Percentiles rank a stretch among this genome's conserved stretches.
Conservation (phyloP, 352 stramenopile species). For the Pythium oligandrum region DNA sequence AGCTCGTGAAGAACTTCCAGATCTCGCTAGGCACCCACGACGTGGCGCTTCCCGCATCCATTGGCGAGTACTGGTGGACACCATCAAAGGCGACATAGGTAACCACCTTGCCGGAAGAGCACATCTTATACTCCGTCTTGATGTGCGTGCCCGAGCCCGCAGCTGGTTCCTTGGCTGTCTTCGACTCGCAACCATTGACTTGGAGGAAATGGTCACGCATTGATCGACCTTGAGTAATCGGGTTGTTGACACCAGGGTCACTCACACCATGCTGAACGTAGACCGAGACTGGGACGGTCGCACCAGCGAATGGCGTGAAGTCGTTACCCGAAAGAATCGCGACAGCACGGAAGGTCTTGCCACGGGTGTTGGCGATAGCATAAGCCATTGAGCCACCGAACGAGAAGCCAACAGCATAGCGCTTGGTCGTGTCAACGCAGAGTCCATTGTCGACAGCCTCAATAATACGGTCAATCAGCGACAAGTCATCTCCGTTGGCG, state of each 20-base stretch:
- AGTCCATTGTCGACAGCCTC: slow-evolving; percentile 16
- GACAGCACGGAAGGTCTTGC: slow-evolving; percentile 17
- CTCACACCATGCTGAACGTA: slow-evolving; percentile 21
- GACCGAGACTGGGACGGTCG: slow-evolving; percentile 14
- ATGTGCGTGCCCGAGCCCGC: slow-evolving; percentile 18
- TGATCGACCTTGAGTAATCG: slow-evolving; percentile 19
- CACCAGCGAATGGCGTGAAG: slow-evolving; percentile 15
- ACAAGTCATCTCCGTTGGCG: slow-evolving; percentile 21
- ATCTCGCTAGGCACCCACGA: slow-evolving; percentile 21
- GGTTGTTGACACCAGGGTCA: slow-evolving; percentile 15
- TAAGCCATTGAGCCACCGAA: slow-evolving; percentile 23
- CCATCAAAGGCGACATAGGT: slow-evolving; percentile 26
- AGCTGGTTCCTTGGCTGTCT: slow-evolving; percentile 16
- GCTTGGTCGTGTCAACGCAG: slow-evolving; percentile 22
- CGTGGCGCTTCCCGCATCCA: slow-evolving; percentile 13
- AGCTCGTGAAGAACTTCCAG: slow-evolving; percentile 21
- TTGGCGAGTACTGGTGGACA: slow-evolving; percentile 21
- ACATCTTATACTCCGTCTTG: slow-evolving; percentile 25
- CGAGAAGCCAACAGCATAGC: slow-evolving; percentile 28
- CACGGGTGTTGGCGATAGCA: slow-evolving; percentile 15
- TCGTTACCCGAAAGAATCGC: slow-evolving; percentile 20
- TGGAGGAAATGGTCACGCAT: slow-evolving; percentile 27
- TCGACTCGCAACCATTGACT: slow-evolving; percentile 19
- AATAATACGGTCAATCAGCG: slow-evolving; percentile 18
- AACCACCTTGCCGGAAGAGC: slow-evolving; percentile 12